Percentiles rank a stretch among this genome's conserved stretches.
These are phyloP conservation scores for Pythium dissimile DNA, from an alignment of 352 stramenopile genomes.

Conservation along the genomic window DNA sequence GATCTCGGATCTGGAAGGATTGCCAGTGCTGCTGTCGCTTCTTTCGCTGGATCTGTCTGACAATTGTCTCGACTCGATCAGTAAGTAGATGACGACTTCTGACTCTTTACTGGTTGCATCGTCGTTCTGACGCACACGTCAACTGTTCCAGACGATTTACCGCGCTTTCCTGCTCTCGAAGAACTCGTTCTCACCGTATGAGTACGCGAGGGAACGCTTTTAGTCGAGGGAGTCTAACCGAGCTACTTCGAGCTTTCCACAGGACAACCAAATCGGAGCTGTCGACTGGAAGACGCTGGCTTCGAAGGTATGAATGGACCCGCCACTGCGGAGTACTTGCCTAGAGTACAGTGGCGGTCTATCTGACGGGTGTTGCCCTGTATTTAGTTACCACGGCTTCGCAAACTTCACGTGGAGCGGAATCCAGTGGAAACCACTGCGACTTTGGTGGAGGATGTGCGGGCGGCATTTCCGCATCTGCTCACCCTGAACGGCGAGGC, in stretches of 20 bases:
- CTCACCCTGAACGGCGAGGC: conserved; percentile 55
- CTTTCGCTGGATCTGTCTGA: conserved; percentile 42
- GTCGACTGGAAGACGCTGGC: conserved; percentile 43
- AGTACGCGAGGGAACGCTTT: no score
- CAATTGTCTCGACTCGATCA: conserved; percentile 46
- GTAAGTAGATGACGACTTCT: conserved; percentile 20
- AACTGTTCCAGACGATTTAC: conserved; percentile 52
- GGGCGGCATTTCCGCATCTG: conserved; percentile 35
- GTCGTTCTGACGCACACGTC: no score
- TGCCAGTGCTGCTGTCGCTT: conserved; percentile 42
- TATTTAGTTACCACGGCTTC: conserved; percentile 34
- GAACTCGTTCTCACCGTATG: conserved; percentile 49
- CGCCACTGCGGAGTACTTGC: not conserved
- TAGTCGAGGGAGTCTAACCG: no score
- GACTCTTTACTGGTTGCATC: not conserved
- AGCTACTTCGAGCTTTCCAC: not conserved
- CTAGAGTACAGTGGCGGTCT: no score
- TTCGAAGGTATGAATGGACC: no score
- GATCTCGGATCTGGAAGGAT: conserved; percentile 38
- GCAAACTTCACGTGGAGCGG: conserved; percentile 38
- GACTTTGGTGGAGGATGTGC: conserved; percentile 15
- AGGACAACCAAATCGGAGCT: conserved; percentile 49
- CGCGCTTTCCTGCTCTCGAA: conserved; percentile 38
- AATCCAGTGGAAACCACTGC: conserved; percentile 31
- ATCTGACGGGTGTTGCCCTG: no score